These are phyloP conservation scores for Tylopilus felleus DNA, from an alignment of 768 basidiomycete genomes.

Conservation along the genomic window DNA sequence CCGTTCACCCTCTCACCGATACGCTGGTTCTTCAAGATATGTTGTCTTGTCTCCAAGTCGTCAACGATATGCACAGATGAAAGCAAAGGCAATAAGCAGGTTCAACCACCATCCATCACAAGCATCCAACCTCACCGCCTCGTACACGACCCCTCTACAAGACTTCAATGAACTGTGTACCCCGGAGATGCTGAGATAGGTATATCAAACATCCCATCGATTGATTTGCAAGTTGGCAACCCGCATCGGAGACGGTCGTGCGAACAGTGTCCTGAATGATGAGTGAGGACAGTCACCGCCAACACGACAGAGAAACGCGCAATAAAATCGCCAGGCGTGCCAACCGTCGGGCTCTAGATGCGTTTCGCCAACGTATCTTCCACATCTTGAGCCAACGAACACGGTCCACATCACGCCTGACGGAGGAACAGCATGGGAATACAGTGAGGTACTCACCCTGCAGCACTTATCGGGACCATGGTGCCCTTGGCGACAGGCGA, in stretches of 20 bases:
- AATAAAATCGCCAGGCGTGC: slow-evolving; percentile 4
- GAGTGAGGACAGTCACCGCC: slow-evolving; percentile 17
- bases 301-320: slow-evolving; percentile 15
- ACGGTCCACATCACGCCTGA: slow-evolving; percentile 8
- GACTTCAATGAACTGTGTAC: background rate
- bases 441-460: slow-evolving; percentile 21
- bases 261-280: slow-evolving; percentile 24
- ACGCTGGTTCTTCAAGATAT: no score
- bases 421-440: background rate
- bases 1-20: no score
- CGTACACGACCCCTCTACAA: no score
- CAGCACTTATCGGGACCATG: slow-evolving; percentile 17
- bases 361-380: slow-evolving; percentile 9
- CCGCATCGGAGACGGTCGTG: slow-evolving; percentile 24
- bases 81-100: no score
- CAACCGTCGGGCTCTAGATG: slow-evolving; percentile 8
- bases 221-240: slow-evolving; percentile 3
- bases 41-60: no score
- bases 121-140: no score
- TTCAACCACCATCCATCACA: no score
- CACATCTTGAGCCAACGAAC: slow-evolving; percentile 12
- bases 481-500: slow-evolving; percentile 27
- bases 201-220: slow-evolving; percentile 3
- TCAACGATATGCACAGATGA: no score
- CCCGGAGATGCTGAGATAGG: background rate